These are phyloP conservation scores for Rhazya stricta DNA, from an alignment of 257 asterid genomes.

Conservation along the genomic window DNA sequence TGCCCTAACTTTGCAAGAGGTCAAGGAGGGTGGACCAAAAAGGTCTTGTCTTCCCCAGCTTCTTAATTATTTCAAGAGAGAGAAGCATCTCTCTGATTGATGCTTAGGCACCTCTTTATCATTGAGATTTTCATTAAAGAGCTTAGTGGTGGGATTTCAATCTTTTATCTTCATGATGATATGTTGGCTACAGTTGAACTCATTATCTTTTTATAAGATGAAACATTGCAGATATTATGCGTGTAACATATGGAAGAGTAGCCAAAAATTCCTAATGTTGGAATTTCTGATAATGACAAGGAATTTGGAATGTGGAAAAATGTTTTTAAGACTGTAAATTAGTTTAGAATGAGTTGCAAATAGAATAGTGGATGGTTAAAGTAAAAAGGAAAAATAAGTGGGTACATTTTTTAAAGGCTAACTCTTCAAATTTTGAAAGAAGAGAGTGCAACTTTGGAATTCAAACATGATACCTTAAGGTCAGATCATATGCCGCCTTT, in stretches of 20 bases:
- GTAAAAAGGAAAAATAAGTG: background rate
- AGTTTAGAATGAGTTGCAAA: no score
- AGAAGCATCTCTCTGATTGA: conserved; percentile 1
- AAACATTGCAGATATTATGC: background rate
- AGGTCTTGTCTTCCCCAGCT: background rate
- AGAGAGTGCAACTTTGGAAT: background rate
- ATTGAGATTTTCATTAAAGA: background rate
- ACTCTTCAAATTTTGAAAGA: background rate
- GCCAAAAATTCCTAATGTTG: background rate
- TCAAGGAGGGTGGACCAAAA: background rate
- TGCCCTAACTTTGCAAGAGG: background rate
- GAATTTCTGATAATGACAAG: background rate
- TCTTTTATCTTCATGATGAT: background rate
- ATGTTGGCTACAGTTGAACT: background rate
- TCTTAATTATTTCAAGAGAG: no score
- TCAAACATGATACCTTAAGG: background rate
- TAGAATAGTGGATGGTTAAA: background rate
- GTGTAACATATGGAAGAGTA: background rate
- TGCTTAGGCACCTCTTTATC: background rate
- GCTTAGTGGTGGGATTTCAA: background rate
- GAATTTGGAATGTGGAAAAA: background rate
- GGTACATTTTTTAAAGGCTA: background rate
- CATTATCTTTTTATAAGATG: background rate
- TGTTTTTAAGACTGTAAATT: background rate
- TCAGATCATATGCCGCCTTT: background rate